phyloP scores from a whole-genome alignment of 2,329 filamentous ascomycete species.

The Fusarium longipes region DNA sequence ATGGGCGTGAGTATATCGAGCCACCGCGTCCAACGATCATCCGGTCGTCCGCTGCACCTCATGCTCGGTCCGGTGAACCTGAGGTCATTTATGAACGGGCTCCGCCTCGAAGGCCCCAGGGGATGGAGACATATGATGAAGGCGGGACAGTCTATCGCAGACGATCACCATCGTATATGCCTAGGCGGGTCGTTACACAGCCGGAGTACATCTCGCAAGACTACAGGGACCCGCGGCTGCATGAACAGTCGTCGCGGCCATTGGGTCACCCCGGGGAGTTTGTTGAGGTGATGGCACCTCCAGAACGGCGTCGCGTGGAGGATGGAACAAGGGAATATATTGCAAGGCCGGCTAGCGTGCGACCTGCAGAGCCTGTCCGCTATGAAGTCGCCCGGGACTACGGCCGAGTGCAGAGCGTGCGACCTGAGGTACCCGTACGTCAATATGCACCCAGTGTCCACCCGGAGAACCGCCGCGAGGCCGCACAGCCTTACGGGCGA shows the following conservation, averaged over 20 bases:
- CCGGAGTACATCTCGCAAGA: slow-evolving; percentile 66
- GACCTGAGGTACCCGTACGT: slow-evolving; percentile 50
- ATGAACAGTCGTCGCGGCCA: slow-evolving; percentile 68
- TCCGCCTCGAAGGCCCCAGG: slow-evolving; percentile 63
- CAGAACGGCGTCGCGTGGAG: slow-evolving; percentile 57
- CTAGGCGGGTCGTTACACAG: slow-evolving; percentile 70
- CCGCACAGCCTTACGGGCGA: slow-evolving; percentile 49
- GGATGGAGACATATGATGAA: slow-evolving; percentile 61
- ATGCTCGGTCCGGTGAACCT: slow-evolving; percentile 58
- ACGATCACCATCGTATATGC: slow-evolving; percentile 62
- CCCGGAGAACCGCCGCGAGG: slow-evolving; percentile 46
- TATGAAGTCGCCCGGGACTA: slow-evolving; percentile 58
- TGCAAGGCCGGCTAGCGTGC: slow-evolving; percentile 67
- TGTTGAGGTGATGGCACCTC: slow-evolving; percentile 58
- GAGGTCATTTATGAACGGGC: slow-evolving; percentile 75
- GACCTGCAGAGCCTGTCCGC: slow-evolving; percentile 61
- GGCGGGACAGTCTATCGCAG: slow-evolving; percentile 62
- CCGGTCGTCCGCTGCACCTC: slow-evolving; percentile 65
- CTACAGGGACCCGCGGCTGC: slow-evolving; percentile 65
- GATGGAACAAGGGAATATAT: slow-evolving; percentile 65
- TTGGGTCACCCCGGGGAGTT: slow-evolving; percentile 59
- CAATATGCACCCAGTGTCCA: slow-evolving; percentile 47
- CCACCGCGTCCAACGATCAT: slow-evolving; percentile 58
- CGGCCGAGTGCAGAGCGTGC: slow-evolving; percentile 57
- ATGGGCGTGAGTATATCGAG: slow-evolving; percentile 81